Conservation (phyloP, 1,284 basidiomycete genomes). For the Malassezia japonica region DNA sequence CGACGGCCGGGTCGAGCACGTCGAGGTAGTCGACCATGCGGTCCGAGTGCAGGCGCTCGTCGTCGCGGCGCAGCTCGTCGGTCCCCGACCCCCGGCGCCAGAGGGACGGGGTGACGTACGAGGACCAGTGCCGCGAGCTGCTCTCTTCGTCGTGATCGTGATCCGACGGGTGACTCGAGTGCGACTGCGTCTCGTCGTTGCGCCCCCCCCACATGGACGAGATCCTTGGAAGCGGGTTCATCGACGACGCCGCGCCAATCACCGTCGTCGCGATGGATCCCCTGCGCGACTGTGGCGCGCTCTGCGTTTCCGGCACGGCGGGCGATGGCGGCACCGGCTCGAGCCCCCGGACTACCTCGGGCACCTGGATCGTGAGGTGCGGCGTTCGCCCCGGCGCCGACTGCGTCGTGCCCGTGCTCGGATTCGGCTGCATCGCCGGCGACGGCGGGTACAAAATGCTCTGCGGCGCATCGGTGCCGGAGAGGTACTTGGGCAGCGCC, state of each 20-base stretch:
- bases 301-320: too few relatives aligned
- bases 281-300: neutral
- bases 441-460: neutral
- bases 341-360: neutral
- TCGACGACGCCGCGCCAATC: neutral
- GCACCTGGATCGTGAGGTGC: neutral
- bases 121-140: neutral
- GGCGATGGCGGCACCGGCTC: too few relatives aligned
- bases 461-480: neutral
- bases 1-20: conserved; percentile 66
- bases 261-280: neutral
- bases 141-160: neutral
- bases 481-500: too few relatives aligned
- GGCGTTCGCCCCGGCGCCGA: too few relatives aligned
- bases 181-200: neutral
- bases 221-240: neutral
- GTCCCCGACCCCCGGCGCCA: neutral
- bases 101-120: neutral
- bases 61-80: conserved; percentile 1
- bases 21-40: conserved; percentile 53
- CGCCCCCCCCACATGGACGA: neutral
- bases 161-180: neutral
- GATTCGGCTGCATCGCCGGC: neutral
- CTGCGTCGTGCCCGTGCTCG: too few relatives aligned
- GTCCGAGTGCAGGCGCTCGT: conserved; percentile 25